Evolutionary conservation across 1,284 basidiomycete species (phyloP), one percentile per base, ranked within the genome.

Genomic region (Trichosporon faecale): DNA sequence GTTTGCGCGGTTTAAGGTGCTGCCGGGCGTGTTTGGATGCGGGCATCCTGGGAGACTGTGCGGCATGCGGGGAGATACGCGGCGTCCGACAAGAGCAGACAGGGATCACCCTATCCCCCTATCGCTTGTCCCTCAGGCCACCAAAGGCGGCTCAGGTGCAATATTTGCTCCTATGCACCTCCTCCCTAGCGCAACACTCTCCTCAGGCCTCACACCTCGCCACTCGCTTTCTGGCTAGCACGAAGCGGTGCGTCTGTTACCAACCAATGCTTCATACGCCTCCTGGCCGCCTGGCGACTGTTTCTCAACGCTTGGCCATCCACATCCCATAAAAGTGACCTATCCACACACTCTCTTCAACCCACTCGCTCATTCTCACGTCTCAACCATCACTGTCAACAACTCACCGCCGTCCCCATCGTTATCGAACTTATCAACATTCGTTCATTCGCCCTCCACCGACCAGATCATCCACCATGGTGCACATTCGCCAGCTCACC

Each of bases 31-130:
- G 57, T 61, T 31, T 61, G 57, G 27, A 31, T 61, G 57, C 27
- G 57, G 57, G 27, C 27, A 25, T 52, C 49, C 49, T 52, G 49
- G 40, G n/a, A 52, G 23, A 21, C 21, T 23, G 25, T 18, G 57
- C 27, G 57, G 57, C 57, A 61, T 61, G 57, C 57, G 57, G 57
- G 57, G 29, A 61, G 57, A 61, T 61, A 61, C 57, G 57, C 57
- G 57, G 27, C 57, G 57, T 61, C 57, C 57, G 57, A 33, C 29
- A 14, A 14, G 57, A 33, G 57, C 27, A 31, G 57, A 11, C 27
- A 61, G 57, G 57, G 57, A 61, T 12, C 57, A 60, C 55, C 57
- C 57, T 61, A 61, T 12, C 57, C 29, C 55, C 57, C 57, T 61
- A 61, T 61, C 57, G 16, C 27, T 33, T n/a, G 57, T n/a, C 57